These are phyloP conservation scores for Casuarina cunninghamiana DNA, from an alignment of 306 rosid genomes.

Conservation along the genomic window DNA sequence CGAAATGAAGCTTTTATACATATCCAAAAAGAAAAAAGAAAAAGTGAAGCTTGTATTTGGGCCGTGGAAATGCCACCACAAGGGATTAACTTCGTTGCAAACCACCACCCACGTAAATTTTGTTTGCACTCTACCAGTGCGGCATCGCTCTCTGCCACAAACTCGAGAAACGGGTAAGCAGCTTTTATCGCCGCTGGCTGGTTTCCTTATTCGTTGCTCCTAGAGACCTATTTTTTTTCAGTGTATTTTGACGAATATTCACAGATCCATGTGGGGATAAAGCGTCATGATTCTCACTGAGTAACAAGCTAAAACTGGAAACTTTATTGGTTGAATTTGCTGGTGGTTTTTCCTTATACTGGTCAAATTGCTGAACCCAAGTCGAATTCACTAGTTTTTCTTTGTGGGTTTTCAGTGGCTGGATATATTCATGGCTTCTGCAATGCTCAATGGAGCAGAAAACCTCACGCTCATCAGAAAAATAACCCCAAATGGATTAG, in stretches of 20 bases:
- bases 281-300: neutral
- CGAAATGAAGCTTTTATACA: no score
- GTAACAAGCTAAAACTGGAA: neutral
- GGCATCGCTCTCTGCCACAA: neutral
- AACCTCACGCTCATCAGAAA: constrained; percentile 45
- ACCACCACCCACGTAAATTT: neutral
- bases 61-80: no score
- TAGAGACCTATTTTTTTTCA: neutral
- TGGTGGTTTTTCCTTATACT: constrained; percentile 13
- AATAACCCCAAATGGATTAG: constrained; percentile 48
- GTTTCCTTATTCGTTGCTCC: neutral
- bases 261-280: neutral
- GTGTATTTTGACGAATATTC: neutral
- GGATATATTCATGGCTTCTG: constrained; percentile 56
- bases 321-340: neutral
- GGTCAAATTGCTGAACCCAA: constrained; percentile 8
- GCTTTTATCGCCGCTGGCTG: constrained; percentile 3
- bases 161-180: constrained; percentile 5
- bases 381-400: constrained; percentile 17
- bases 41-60: no score
- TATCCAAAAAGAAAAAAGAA: no score
- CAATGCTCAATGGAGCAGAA: constrained; percentile 70
- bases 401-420: constrained; percentile 4
- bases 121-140: neutral
- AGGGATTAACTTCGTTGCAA: no score